phyloP scores from a whole-genome alignment of 1,284 basidiomycete genomes.

The Hymenochaete sp. region DNA sequence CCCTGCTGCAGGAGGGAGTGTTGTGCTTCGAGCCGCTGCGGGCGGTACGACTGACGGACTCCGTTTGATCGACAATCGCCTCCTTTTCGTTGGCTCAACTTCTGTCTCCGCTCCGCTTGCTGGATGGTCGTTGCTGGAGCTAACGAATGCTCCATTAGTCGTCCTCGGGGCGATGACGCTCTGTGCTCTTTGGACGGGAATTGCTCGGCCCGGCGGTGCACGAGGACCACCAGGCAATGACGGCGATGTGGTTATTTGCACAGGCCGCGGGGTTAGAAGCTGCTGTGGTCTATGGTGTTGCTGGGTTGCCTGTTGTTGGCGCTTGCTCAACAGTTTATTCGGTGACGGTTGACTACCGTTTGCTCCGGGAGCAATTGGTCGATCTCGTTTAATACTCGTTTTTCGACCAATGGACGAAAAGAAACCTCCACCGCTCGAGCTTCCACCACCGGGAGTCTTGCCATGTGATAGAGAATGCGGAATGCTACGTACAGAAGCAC shows the following conservation, averaged over 20 bases:
- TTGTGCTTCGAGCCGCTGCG: slow-evolving; percentile 3
- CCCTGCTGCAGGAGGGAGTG: slow-evolving; percentile 15
- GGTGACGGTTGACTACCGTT: slow-evolving; percentile 24
- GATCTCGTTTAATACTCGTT: slow-evolving; percentile 44
- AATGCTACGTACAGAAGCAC: slow-evolving; percentile 9
- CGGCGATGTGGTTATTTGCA: slow-evolving; percentile 37
- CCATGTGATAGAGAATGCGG: slow-evolving; percentile 27
- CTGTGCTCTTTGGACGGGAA: slow-evolving; percentile 54
- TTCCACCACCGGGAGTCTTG: slow-evolving; percentile 32
- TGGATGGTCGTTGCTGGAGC: neutral
- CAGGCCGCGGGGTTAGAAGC: slow-evolving; percentile 26
- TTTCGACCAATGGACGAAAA: slow-evolving; percentile 69
- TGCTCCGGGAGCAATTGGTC: slow-evolving; percentile 13
- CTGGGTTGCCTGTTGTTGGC: slow-evolving; percentile 30
- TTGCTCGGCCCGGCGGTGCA: slow-evolving; percentile 54
- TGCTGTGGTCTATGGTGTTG: slow-evolving; percentile 21
- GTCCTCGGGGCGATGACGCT: slow-evolving; percentile 42
- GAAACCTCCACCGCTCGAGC: slow-evolving; percentile 35
- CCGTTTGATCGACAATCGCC: slow-evolving; percentile 9
- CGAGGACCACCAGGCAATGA: slow-evolving; percentile 68
- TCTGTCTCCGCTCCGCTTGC: neutral
- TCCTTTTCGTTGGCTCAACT: neutral
- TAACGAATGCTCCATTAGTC: slow-evolving; percentile 28
- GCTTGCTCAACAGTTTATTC: slow-evolving; percentile 35
- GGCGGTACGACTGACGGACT: slow-evolving; percentile 15